Evolutionary conservation across 2,329 filamentous ascomycete genomes (phyloP), one percentile per base, ranked within the genome.

Genomic region (Tolypocladium ovalisporum): DNA sequence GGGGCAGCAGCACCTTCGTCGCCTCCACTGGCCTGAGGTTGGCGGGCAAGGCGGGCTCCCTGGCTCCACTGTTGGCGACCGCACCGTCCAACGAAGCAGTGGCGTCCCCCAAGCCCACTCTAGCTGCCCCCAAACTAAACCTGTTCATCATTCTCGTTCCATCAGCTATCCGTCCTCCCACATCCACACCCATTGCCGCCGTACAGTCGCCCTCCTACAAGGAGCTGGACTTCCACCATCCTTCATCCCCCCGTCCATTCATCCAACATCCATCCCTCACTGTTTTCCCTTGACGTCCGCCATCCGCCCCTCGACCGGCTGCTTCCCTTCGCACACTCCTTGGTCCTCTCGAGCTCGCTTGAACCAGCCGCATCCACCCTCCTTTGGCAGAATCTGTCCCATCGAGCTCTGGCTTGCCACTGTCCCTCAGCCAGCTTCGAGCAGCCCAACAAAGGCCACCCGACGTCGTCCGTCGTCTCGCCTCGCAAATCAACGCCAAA

Each of bases 201-300:
- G 47, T 27, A n/a, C 61, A 64, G 65, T 68, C 62, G 57, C 58
- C 62, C 56, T 51, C 53, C 37, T 44, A 29, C 57, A 57, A 63
- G 66, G 68, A 71, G 69, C 67, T 71, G 70, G 66, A 71, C 68
- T 65, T 64, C 60, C 54, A 44, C 37, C 57, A 56, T 52, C 55
- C 42, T 59, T 54, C 54, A n/a, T 54, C 47, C 44, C 27, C 49
- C 51, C 37, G 35, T 58, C 64, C 67, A 63, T 70, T 66, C 72
- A 70, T 70, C 73, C 75, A 79, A 75, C 73, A 27, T 27, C 74
- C 76, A 70, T 73, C 67, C 67, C 58, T 55, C 53, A 34, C 65
- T 67, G 69, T 70, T 65, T 70, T 72, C 67, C 70, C 70, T 75
- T 75, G 70, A 69, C 64, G 63, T 65, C 68, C 68, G 68, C 63